Conservation (phyloP, 2,329 filamentous ascomycete genomes). For the Dactylellina parvicollis region DNA sequence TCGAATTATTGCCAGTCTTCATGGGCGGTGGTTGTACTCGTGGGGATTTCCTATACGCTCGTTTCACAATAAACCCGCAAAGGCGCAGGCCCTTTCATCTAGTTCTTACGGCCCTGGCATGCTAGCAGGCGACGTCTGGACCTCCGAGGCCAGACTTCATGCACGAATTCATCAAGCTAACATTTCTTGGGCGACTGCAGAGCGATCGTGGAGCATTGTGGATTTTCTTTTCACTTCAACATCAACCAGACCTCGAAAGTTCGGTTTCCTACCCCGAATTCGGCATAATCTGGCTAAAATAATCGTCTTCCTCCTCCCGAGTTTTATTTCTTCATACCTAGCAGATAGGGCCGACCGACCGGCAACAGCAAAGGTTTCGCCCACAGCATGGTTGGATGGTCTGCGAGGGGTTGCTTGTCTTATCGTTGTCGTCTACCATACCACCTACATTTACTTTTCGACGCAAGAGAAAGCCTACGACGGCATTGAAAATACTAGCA, state of each 20-base stretch:
- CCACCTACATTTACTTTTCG: constrained; percentile 10
- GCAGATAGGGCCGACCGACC: not conserved
- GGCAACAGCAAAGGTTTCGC: constrained; percentile 4
- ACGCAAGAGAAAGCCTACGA: constrained; percentile 10
- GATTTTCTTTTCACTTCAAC: not conserved
- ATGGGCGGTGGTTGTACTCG: too few species aligned
- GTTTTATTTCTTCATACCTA: constrained; percentile 5
- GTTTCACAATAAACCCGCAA: too few species aligned
- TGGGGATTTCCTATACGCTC: too few species aligned
- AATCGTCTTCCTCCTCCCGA: constrained; percentile 16
- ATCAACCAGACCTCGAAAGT: not conserved
- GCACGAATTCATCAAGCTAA: not conserved
- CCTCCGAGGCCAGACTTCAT: too few species aligned
- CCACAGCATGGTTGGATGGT: constrained; percentile 38
- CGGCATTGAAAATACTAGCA: constrained; percentile 1
- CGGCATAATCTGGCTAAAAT: constrained; percentile 2
- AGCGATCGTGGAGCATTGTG: not conserved
- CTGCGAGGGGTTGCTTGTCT: constrained; percentile 22
- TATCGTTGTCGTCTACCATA: constrained; percentile 27
- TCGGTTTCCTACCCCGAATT: not conserved
- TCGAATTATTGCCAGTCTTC: too few species aligned
- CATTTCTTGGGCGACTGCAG: not conserved
- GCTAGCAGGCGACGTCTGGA: too few species aligned
- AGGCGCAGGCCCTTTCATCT: too few species aligned
- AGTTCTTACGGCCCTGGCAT: too few species aligned